phyloP scores from a whole-genome alignment of 2,329 filamentous ascomycete species.

The Hypoxylon sp. region DNA sequence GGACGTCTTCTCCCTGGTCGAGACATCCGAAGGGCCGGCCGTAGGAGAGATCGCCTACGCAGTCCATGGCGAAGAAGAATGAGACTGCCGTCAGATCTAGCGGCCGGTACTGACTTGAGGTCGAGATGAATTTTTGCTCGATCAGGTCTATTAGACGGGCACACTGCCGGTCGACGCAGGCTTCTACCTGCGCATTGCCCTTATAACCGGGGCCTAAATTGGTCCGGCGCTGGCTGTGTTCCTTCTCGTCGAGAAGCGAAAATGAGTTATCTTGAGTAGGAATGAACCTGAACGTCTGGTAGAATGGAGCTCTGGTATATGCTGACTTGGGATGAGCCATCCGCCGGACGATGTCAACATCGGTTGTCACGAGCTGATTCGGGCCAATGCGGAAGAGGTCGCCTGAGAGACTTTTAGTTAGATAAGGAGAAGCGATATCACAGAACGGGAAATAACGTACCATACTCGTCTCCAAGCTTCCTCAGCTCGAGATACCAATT shows the following conservation, averaged over 20 bases:
- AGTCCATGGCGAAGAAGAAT: constrained; percentile 60
- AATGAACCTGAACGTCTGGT: constrained; percentile 40
- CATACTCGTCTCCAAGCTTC: constrained; percentile 37
- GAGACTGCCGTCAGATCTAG: constrained; percentile 56
- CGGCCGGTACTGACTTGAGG: constrained; percentile 35
- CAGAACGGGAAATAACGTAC: constrained; percentile 11
- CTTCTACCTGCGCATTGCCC: constrained; percentile 28
- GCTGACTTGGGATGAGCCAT: constrained; percentile 37
- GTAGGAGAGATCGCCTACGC: constrained; percentile 59
- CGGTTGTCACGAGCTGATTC: constrained; percentile 43
- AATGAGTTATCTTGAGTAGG: constrained; percentile 40
- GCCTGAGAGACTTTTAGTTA: constrained; percentile 23
- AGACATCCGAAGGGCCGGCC: constrained; percentile 58
- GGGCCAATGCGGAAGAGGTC: constrained; percentile 42
- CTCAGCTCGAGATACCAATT: constrained; percentile 36
- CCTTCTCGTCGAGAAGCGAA: constrained; percentile 37
- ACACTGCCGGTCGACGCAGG: constrained; percentile 35
- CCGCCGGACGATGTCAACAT: constrained; percentile 37
- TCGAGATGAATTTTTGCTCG: constrained; percentile 53
- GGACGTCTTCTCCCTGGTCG: constrained; percentile 55
- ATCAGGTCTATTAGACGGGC: constrained; percentile 54
- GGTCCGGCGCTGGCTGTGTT: constrained; percentile 38
- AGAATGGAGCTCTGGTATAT: constrained; percentile 30
- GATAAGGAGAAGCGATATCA: background rate
- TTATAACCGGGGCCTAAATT: constrained; percentile 34